Base-by-base conservation (phyloP, 208 protist genomes). In the Naegleria lovaniensis region DNA sequence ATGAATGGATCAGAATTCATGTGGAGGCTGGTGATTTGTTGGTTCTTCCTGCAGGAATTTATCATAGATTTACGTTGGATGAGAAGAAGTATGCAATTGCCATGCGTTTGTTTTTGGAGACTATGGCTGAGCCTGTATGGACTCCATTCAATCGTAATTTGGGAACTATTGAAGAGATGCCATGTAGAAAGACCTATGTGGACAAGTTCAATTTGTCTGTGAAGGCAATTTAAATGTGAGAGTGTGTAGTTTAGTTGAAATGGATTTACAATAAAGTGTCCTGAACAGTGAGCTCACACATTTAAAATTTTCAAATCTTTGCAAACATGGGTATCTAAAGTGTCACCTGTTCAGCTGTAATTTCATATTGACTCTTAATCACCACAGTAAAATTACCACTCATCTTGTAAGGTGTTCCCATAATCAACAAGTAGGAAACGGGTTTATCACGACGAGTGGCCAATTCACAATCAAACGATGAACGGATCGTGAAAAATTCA, bases 1-100 rank as follows among this genome's bases (percentile, higher is more conserved):
- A 98, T 91, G 95, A 95, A 92, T 98, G 97, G 97, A 97, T 98
- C 79, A 95, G 97, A 19, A 92, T 98, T 79, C 93, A 96, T 48
- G 91, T 96, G 4, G 91, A 94, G 40, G 89, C 92, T 0, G 96
- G 96, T n/a, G 94, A 98, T 88, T 91, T 98, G 43, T 91, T 98
- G 39, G 86, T 98, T 41, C 91, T 98, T 16, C 94, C 96, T 7
- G 93, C 95, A 9, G 96, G 97, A 90, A 95, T 97, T 58, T 97
- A 97, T 92, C 96, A 98, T 90, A 95, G 96, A 91, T 97, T 97
- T 92, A 97, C 95, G 16, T 92, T 94, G 15, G 93, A 94, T 39
- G 85, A 90, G 9, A 91, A 83, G 58, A 91, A 95, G 51, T 94
- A 94, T 92, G 93, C 92, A 29, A 91, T 95, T 90, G 95, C 95